Evolutionary conservation across 164 flowering plant species (phyloP), one percentile per base, ranked within the genome.

Genomic region (Litsea cubeba): DNA sequence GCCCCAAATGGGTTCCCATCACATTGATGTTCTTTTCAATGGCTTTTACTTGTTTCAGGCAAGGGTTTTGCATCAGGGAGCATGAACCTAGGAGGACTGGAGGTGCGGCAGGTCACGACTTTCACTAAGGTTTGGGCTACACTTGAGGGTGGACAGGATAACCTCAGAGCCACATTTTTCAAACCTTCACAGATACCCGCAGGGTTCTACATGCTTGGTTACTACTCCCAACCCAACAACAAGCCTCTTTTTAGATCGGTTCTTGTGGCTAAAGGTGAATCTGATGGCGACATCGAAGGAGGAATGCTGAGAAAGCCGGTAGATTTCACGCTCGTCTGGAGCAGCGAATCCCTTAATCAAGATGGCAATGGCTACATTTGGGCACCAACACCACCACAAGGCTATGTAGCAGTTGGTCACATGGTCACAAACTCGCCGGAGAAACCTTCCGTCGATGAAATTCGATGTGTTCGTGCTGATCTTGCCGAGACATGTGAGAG

Each of bases 291-390:
- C 11, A 7, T 6, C 2, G 69, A 12, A 28, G n/a, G 30, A 12
- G 71, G 46, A 3, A 67, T 82, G 2, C 81, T 93, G 0, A 70
- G 64, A 68, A 74, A 63, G 62, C 98, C 98, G 0, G 32, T 77
- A 7, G 95, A 92, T 71, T 94, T 89, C 80, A 83, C 82, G 2
- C 91, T 92, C n/a, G 82, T 90, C 30, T 89, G 90, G 90, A 85
- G 81, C 64, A 91, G 91, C 15, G 82, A 87, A 63, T 81, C 89
- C 1, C 17, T 71, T 25, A 87, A 89, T 69, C 86, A 86, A 78
- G 89, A 85, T 28, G 81, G 83, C 4, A 23, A 57, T 62, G 91
- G 85, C 63, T 92, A 89, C 70, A 24, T 92, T 49, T 94, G 98
- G 98, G 67, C 76, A n/a, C 98, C 98, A 0, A 76, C 65, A 0